Evolutionary conservation across 805 yeast species (phyloP).

Genomic region (Pichia membranifaciens): DNA sequence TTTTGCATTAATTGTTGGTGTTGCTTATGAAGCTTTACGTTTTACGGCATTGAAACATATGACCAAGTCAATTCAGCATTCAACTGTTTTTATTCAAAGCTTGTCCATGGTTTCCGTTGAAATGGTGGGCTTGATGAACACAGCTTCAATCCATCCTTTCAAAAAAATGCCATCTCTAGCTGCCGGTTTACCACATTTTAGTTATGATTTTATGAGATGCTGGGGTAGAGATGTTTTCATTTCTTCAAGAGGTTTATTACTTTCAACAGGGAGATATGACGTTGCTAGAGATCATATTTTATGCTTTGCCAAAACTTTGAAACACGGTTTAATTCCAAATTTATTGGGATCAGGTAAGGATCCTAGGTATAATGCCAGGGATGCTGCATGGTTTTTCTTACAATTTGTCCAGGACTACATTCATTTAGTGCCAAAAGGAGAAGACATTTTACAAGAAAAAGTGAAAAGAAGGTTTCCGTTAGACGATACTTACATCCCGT

Average conservation of each 20-base stretch:
- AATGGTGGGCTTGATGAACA: slow-evolving; percentile 69
- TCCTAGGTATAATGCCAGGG: slow-evolving; percentile 94
- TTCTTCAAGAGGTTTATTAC: slow-evolving; percentile 72
- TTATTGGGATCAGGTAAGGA: slow-evolving; percentile 87
- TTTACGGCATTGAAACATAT: slow-evolving; percentile 56
- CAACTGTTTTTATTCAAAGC: slow-evolving; percentile 72
- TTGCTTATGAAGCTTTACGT: slow-evolving; percentile 79
- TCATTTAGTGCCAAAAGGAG: slow-evolving; percentile 61
- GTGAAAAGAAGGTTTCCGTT: slow-evolving; percentile 76
- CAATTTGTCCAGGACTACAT: slow-evolving; percentile 87
- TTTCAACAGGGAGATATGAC: slow-evolving; percentile 71
- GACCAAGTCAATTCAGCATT: slow-evolving; percentile 45
- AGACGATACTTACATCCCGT: slow-evolving; percentile 71
- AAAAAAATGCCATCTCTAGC: slow-evolving; percentile 70
- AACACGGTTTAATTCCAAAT: slow-evolving; percentile 94
- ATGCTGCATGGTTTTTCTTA: slow-evolving; percentile 92
- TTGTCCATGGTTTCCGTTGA: slow-evolving; percentile 80
- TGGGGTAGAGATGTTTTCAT: slow-evolving; percentile 98
- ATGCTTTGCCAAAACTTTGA: slow-evolving; percentile 83
- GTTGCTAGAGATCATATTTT: slow-evolving; percentile 79
- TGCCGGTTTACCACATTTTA: slow-evolving; percentile 95
- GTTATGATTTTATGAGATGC: slow-evolving; percentile 87
- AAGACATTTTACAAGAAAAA: slow-evolving; percentile 56
- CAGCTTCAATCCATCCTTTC: slow-evolving; percentile 69
- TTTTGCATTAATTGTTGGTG: slow-evolving; percentile 75